Base-by-base conservation (phyloP, 2,329 filamentous ascomycete genomes). In the Whalleya microplaca region DNA sequence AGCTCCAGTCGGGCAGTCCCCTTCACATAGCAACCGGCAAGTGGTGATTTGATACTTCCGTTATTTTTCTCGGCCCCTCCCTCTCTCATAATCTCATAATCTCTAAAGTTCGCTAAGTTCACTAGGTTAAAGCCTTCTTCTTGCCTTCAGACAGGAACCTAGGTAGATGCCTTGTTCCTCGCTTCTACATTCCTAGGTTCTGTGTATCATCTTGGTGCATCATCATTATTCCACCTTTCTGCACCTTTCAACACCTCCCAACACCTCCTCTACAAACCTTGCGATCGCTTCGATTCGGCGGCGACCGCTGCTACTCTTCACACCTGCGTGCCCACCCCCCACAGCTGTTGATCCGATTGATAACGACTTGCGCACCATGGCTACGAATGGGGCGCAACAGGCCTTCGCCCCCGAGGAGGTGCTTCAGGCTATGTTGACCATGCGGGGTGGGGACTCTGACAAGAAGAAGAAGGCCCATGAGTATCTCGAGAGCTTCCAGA, bases 401-500 rank as follows among this genome's bases (percentile, higher is more conserved):
- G 84, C 85, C 75, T 96, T 95, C 77, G 85, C 86, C 76, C 90
- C 91, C 62, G 75, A 78, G 45, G 80, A 81, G 71, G 91, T 99
- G 66, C 82, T 98, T 68, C 87, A 89, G 66, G 95, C 94, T 62
- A 88, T 98, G 76, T 85, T 88, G 72, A 95, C 93, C 62, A 96
- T 99, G 93, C 88, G 92, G 72, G 90, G 89, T 76, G 89, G 87
- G 65, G 87, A 94, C 71, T 85, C 89, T 70, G 84, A 89, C 64
- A 86, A 90, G 71, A 98, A 98, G 80, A 88, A 89, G 73, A 89
- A 92, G 75, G 93, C 92, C 58, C 93, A 97, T 72, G 87, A 94
- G 72, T 99, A 89, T 73, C 82, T 99, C 58, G 91, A 96, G 77
- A 88, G 86, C 67, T 99, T 98, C 77, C 95, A 99, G 84, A 99